Base-by-base conservation (phyloP, 1,139 yeast species). In the Yamadazyma atlantica region DNA sequence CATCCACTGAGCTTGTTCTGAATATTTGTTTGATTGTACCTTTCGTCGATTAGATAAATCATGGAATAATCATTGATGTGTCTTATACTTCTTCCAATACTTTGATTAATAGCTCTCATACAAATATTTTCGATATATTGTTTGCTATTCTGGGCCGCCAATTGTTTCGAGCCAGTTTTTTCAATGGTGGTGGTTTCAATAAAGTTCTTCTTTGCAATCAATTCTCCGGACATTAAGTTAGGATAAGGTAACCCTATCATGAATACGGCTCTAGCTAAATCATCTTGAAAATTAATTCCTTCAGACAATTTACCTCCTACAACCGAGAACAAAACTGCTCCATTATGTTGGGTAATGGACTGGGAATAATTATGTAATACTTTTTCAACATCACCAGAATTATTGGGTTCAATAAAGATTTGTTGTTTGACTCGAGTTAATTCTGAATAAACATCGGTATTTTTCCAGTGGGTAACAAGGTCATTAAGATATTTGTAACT, bases 281-380 rank as follows among this genome's bases (percentile, higher is more conserved):
- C 79, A 54, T 89, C 94, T 3, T 90, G 78, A 56, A 92, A 90
- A 55, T 90, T 90, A 36, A 90, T 92, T 5, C 98, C 98, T 58
- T 90, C 98, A 0, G 96, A 87, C 67, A 92, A 70, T 53, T 85
- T 85, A 0, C 97, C 98, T 1, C 97, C 97, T 12, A 92, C 96
- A 0, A 92, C 96, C 0, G 96, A 82, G 22, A 90, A 69, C 4
- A 92, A 60, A 1, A 85, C 51, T 0, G 95, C 92, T 0, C 95
- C 94, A 4, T 54, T 39, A 2, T 39, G 34, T 1, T 32, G 32
- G 1, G 60, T 49, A 1, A 60, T 51, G 2, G 38, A 16, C 15
- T 23, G n/a, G 1, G 82, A 60, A 51, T 84, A 92, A 2, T 71
- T 73, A 0, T 57, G 45, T 13, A 90, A 60, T 0, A 77, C 63